Percentiles rank a stretch among this genome's conserved stretches.
These are phyloP conservation scores for Linnemannia exigua DNA, from an alignment of 192 early-diverging fungal species.

Conservation along the genomic window DNA sequence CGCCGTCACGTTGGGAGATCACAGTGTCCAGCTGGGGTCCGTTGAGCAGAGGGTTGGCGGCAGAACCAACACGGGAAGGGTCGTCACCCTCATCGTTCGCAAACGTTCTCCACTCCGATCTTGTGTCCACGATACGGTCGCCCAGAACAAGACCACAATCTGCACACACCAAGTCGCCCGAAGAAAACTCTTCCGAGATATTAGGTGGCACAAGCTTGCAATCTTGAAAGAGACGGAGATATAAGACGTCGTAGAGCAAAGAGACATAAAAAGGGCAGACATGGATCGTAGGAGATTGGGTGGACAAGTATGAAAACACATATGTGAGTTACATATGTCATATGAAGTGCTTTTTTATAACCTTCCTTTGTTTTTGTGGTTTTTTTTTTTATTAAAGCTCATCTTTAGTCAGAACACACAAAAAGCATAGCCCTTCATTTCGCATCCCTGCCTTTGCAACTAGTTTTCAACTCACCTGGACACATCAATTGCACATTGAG, in stretches of 20 bases:
- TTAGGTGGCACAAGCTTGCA: slow-evolving; percentile 85
- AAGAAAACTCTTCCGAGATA: slow-evolving; percentile 92
- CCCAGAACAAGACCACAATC: slow-evolving; percentile 92
- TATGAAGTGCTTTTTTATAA: background rate
- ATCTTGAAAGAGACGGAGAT: slow-evolving; percentile 60
- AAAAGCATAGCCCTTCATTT: background rate
- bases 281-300: background rate
- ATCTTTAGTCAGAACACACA: background rate
- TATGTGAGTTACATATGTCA: background rate
- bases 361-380: too few relatives aligned
- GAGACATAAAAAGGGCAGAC: slow-evolving; percentile 31
- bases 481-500: slow-evolving; percentile 53
- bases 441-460: background rate
- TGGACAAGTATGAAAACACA: background rate
- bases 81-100: slow-evolving; percentile 92
- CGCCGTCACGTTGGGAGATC: slow-evolving; percentile 84
- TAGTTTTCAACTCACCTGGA: slow-evolving; percentile 34
- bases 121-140: slow-evolving; percentile 92
- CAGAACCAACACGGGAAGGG: slow-evolving; percentile 92
- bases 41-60: slow-evolving; percentile 82
- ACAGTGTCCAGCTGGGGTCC: slow-evolving; percentile 87
- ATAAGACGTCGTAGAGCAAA: slow-evolving; percentile 14
- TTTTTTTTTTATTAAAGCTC: background rate
- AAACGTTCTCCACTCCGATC: slow-evolving; percentile 98
- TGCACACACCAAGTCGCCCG: slow-evolving; percentile 92